These are phyloP conservation scores for Phyllosticta paracitricarpa DNA, from an alignment of 2,329 filamentous ascomycete species.

Conservation along the genomic window DNA sequence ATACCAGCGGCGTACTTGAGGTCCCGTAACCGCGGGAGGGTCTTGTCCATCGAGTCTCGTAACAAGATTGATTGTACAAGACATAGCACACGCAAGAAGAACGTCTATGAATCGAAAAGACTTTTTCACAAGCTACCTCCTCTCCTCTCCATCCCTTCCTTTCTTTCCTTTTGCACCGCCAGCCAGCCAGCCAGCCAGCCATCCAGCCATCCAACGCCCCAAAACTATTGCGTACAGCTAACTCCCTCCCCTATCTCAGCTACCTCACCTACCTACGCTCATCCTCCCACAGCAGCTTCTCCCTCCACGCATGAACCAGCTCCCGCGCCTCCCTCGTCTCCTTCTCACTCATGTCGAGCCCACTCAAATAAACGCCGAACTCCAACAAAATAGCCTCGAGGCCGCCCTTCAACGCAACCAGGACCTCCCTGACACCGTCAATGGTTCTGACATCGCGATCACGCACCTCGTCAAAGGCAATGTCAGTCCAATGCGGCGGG, in stretches of 20 bases:
- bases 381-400: constrained; percentile 55
- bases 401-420: constrained; percentile 54
- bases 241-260: background rate
- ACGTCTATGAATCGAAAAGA: too few species aligned
- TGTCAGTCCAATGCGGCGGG: constrained; percentile 70
- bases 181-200: too few species aligned
- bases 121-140: too few species aligned
- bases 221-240: background rate
- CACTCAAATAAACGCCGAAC: constrained; percentile 65
- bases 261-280: constrained; percentile 8
- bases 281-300: constrained; percentile 13
- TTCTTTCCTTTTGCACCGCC: too few species aligned
- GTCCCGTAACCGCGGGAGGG: too few species aligned
- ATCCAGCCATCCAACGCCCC: too few species aligned
- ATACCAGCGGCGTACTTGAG: too few species aligned
- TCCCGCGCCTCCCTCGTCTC: constrained; percentile 69
- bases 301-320: constrained; percentile 26
- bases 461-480: constrained; percentile 44
- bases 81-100: too few species aligned
- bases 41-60: too few species aligned
- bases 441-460: constrained; percentile 29
- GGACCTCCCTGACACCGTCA: constrained; percentile 60
- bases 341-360: constrained; percentile 57
- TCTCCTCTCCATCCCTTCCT: too few species aligned
- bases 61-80: too few species aligned